phyloP scores from a whole-genome alignment of 164 flowering plant genomes.

The Dillenia turbinata region DNA sequence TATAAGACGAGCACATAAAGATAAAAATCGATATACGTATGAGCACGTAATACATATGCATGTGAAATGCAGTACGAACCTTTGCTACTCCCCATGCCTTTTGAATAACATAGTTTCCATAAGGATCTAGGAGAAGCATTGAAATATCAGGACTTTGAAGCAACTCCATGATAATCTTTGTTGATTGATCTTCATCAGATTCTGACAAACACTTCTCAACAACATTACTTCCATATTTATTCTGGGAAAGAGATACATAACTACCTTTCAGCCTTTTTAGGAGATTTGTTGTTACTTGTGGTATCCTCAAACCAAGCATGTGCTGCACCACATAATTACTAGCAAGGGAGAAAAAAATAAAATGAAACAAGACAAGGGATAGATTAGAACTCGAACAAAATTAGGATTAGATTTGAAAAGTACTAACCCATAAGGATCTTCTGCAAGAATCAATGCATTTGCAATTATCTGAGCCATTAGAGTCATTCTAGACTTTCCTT shows the following conservation, averaged over 20 bases:
- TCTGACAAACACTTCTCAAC: constrained; percentile 42
- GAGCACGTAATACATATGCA: too few species aligned
- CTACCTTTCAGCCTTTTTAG: constrained; percentile 26
- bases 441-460: constrained; percentile 26
- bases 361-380: not conserved
- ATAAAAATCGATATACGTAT: not conserved
- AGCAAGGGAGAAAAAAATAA: not conserved
- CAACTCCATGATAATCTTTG: constrained; percentile 31
- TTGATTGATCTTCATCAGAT: constrained; percentile 10
- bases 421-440: constrained; percentile 37
- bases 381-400: not conserved
- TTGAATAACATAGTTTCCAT: constrained; percentile 50
- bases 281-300: constrained; percentile 13
- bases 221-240: constrained; percentile 51
- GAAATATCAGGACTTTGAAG: constrained; percentile 16
- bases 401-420: not conserved
- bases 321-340: constrained; percentile 46
- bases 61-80: constrained; percentile 20
- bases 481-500: constrained; percentile 18
- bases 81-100: constrained; percentile 28
- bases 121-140: constrained; percentile 31
- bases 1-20: not conserved
- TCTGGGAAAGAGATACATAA: constrained; percentile 28
- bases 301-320: constrained; percentile 15
- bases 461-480: constrained; percentile 21